These are phyloP conservation scores for Trametes polyzona DNA, from an alignment of 1,284 basidiomycete species.

Conservation along the genomic window DNA sequence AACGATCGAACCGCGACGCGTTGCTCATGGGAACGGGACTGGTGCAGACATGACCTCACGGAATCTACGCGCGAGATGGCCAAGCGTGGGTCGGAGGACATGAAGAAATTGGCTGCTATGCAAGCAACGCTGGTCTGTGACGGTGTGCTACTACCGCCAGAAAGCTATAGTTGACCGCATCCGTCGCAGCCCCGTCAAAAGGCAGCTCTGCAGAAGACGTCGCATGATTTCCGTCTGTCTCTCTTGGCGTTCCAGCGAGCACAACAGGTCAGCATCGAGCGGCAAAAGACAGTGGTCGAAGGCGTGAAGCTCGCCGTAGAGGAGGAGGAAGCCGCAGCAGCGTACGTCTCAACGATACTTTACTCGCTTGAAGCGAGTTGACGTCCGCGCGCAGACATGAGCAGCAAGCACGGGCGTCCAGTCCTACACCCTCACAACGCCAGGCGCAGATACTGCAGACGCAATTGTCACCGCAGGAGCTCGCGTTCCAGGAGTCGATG, in stretches of 20 bases:
- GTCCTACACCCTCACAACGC: constrained; percentile 48
- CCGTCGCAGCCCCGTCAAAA: constrained; percentile 71
- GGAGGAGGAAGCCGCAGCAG: constrained; percentile 57
- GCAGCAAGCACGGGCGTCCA: constrained; percentile 31
- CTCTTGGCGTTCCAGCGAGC: constrained; percentile 91
- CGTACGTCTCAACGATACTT: constrained; percentile 21
- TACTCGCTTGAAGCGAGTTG: neutral
- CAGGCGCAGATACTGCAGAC: constrained; percentile 75
- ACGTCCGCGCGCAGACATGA: constrained; percentile 11
- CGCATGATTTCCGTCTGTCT: constrained; percentile 90
- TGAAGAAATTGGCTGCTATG: constrained; percentile 83
- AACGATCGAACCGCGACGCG: neutral
- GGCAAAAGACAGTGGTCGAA: constrained; percentile 84
- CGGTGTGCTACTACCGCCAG: neutral
- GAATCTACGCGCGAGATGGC: constrained; percentile 94
- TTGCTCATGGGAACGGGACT: neutral
- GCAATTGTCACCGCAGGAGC: constrained; percentile 85
- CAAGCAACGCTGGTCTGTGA: constrained; percentile 55
- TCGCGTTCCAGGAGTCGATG: constrained; percentile 95
- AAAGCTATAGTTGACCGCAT: no score
- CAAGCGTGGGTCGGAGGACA: constrained; percentile 90
- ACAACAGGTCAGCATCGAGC: constrained; percentile 88
- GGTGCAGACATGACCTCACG: constrained; percentile 79
- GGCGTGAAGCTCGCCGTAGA: constrained; percentile 78
- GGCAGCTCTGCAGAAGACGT: constrained; percentile 85